These are phyloP conservation scores for Physcomitrellopsis africana DNA, from an alignment of 225 moss, liverwort and hornwort genomes.

Conservation along the genomic window DNA sequence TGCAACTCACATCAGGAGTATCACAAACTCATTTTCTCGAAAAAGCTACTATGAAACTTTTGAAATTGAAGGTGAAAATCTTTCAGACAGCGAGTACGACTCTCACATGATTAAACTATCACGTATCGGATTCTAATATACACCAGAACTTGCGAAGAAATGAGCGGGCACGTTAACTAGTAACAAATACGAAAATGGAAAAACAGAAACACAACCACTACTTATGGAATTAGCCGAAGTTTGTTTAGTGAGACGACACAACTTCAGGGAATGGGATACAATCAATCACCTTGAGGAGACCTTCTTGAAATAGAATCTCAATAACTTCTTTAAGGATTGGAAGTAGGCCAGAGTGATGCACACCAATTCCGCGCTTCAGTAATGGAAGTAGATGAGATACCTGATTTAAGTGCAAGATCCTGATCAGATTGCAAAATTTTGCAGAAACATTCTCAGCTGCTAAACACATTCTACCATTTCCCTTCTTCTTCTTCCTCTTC, in stretches of 20 bases:
- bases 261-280: neutral
- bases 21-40: slow-evolving; percentile 16
- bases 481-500: no score
- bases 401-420: slow-evolving; percentile 45
- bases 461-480: neutral
- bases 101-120: neutral
- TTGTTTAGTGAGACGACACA: neutral
- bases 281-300: slow-evolving; percentile 76
- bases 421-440: slow-evolving; percentile 18
- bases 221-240: neutral
- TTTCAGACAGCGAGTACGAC: slow-evolving; percentile 1
- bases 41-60: neutral
- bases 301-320: slow-evolving; percentile 98
- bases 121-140: neutral
- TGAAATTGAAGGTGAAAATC: neutral
- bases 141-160: no score
- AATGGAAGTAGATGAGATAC: slow-evolving; percentile 90
- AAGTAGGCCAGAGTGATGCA: slow-evolving; percentile 95
- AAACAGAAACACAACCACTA: slow-evolving; percentile 12
- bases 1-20: neutral
- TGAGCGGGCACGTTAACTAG: neutral
- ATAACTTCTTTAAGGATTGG: slow-evolving; percentile 97
- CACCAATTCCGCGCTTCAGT: slow-evolving; percentile 92
- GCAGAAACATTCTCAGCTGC: slow-evolving; percentile 4
- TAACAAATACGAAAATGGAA: neutral